Evolutionary conservation across 805 yeast species (phyloP), one percentile per base, ranked within the genome.

Genomic region (Vanderwaltozyma yarrowii): DNA sequence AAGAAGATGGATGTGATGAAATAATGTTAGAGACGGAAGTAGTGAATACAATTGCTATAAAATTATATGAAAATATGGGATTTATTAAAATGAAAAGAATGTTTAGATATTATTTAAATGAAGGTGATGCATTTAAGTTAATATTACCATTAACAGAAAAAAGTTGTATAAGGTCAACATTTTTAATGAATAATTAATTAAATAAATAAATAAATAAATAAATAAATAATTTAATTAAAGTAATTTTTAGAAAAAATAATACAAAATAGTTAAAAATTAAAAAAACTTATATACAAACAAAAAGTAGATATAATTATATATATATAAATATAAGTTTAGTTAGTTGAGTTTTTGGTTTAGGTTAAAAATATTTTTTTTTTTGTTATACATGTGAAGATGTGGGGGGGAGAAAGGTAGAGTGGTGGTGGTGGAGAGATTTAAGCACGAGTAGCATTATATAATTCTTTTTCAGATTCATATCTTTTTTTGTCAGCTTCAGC

Each of bases 401-500:
- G n/a, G n/a, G n/a, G n/a, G n/a, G n/a, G n/a, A n/a, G n/a, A n/a
- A n/a, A n/a, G n/a, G n/a, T n/a, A n/a, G n/a, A n/a, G n/a, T n/a
- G n/a, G n/a, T n/a, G n/a, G n/a, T n/a, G n/a, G n/a, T n/a, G n/a
- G n/a, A n/a, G 9, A 21, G 23, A 4, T n/a, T 23, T 27, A 35
- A 17, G 46, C 54, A 11, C 48, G 48, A 52, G 67, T 69, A 57
- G 59, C 72, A 44, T 73, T 72, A 60, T 84, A 85, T 58, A 79
- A 86, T 52, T 89, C 94, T 75, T 89, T 89, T 70, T 86, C 94
- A 55, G 81, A 76, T 70, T 89, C 97, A 68, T 92, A 92, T 71
- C 98, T 83, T 74, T 88, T 85, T 77, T 92, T 92, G 72, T 92
- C 98, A 52, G 83, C 81, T 49, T 78, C 89, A 52, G 97, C 97